A percentile compares a stretch with the other conserved stretches of the same genome.
phyloP scores from a whole-genome alignment of 768 basidiomycete species.

The Tylopilus sp. region DNA sequence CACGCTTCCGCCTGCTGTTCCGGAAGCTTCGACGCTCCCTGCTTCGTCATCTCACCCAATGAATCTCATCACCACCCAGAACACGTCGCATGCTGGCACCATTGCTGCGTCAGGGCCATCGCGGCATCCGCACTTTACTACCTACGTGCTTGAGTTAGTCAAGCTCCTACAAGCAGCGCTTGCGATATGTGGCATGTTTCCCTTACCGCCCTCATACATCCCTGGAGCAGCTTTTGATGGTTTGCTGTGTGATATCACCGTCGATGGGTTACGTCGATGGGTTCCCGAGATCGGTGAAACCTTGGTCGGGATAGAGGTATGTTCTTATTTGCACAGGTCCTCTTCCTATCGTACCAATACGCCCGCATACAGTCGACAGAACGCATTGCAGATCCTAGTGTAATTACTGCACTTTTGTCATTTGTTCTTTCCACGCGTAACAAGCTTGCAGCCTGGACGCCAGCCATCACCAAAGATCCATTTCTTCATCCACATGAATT shows the following conservation, averaged over 20 bases:
- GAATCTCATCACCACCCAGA: conserved; percentile 17
- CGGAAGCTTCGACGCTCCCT: conserved; percentile 23
- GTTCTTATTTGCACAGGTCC: conserved; percentile 3
- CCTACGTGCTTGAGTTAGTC: conserved; percentile 72
- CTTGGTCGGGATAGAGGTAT: conserved; percentile 58
- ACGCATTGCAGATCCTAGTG: conserved; percentile 67
- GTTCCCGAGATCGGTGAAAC: conserved; percentile 61
- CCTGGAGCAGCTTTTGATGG: conserved; percentile 46
- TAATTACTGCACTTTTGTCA: conserved; percentile 68
- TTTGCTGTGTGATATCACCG: conserved; percentile 72
- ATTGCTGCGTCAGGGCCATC: conserved; percentile 7
- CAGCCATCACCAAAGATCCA: conserved; percentile 67
- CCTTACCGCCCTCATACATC: conserved; percentile 18
- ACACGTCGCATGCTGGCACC: conserved; percentile 10
- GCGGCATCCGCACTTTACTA: conserved; percentile 47
- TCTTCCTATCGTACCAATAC: background rate
- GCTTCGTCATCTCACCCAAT: conserved; percentile 21
- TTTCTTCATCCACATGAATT: conserved; percentile 69
- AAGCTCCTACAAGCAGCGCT: conserved; percentile 71
- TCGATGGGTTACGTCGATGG: conserved; percentile 70
- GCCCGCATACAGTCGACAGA: conserved; percentile 53
- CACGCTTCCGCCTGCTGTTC: conserved; percentile 20
- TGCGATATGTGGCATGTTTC: conserved; percentile 67
- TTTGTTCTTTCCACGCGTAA: conserved; percentile 66
- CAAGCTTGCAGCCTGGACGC: conserved; percentile 54